Percentiles rank a stretch among this genome's conserved stretches.
phyloP scores from a whole-genome alignment of 129 eudicot genomes.

The Helichrysum umbraculigerum region DNA sequence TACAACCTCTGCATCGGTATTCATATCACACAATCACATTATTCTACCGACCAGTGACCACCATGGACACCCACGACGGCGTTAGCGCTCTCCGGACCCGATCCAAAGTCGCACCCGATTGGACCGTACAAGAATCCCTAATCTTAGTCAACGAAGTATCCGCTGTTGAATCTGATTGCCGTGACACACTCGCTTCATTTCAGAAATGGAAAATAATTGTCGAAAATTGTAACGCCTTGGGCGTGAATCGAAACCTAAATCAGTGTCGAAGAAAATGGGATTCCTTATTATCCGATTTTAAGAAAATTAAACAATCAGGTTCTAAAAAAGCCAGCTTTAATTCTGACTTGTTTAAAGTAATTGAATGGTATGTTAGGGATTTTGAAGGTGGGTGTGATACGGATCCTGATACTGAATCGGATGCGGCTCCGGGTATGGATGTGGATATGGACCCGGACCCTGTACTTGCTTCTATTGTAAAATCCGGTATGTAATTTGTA shows the following conservation, averaged over 20 bases:
- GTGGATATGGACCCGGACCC: constrained; percentile 28
- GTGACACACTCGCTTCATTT: constrained; percentile 61
- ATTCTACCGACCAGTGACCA: too few species aligned
- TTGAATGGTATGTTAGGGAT: constrained; percentile 41
- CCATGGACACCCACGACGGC: constrained; percentile 26
- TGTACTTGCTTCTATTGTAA: constrained; percentile 26
- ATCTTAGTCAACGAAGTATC: constrained; percentile 61
- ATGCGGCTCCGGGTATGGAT: constrained; percentile 26
- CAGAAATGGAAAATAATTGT: constrained; percentile 81
- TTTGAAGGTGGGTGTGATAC: constrained; percentile 32
- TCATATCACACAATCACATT: not conserved
- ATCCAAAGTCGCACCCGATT: constrained; percentile 61
- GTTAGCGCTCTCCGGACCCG: constrained; percentile 54
- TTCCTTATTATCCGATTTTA: constrained; percentile 48
- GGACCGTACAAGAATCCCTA: constrained; percentile 64
- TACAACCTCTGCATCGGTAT: not conserved
- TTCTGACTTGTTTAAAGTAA: constrained; percentile 48
- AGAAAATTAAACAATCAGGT: constrained; percentile 35
- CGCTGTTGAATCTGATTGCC: constrained; percentile 62
- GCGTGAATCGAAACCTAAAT: constrained; percentile 51
- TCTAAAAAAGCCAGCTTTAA: constrained; percentile 38
- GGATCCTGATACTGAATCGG: constrained; percentile 40
- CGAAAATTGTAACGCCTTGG: constrained; percentile 73
- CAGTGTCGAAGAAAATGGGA: constrained; percentile 81
- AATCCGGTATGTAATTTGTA: constrained; percentile 25